Conservation (phyloP, 2,329 filamentous ascomycete species). For the Penicillium sclerotigenum region DNA sequence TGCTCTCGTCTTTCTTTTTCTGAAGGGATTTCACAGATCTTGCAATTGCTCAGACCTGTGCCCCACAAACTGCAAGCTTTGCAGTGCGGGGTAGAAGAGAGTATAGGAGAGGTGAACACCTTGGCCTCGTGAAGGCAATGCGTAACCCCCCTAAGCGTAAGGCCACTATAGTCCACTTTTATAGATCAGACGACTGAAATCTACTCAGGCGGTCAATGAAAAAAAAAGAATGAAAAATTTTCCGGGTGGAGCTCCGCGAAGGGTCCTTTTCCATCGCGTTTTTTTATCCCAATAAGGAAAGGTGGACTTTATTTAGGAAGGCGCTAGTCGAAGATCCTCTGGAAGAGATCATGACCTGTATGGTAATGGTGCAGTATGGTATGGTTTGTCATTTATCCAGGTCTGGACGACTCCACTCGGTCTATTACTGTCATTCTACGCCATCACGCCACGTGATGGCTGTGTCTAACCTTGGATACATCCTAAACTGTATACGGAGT, state of each 20-base stretch:
- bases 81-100: constrained; percentile 27
- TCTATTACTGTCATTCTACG: not conserved
- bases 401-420: not conserved
- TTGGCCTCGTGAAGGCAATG: not conserved
- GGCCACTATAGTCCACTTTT: not conserved
- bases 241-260: constrained; percentile 15
- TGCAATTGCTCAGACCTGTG: constrained; percentile 11
- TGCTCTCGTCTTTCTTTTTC: not conserved
- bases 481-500: not conserved
- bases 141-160: not conserved
- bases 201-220: not conserved
- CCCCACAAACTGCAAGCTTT: constrained; percentile 27
- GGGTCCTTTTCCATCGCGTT: constrained; percentile 21
- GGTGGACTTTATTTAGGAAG: constrained; percentile 3
- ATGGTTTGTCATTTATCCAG: constrained; percentile 2
- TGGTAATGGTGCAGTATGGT: not conserved
- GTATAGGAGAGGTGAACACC: not conserved
- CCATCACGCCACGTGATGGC: constrained; percentile 6
- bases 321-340: constrained; percentile 17
- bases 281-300: constrained; percentile 21
- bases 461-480: not conserved
- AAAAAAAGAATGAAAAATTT: constrained; percentile 12
- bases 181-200: constrained; percentile 6
- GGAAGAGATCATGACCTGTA: not conserved
- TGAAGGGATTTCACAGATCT: not conserved